phyloP scores from a whole-genome alignment of 495 filamentous ascomycete genomes.

The Acidiella bohemica region DNA sequence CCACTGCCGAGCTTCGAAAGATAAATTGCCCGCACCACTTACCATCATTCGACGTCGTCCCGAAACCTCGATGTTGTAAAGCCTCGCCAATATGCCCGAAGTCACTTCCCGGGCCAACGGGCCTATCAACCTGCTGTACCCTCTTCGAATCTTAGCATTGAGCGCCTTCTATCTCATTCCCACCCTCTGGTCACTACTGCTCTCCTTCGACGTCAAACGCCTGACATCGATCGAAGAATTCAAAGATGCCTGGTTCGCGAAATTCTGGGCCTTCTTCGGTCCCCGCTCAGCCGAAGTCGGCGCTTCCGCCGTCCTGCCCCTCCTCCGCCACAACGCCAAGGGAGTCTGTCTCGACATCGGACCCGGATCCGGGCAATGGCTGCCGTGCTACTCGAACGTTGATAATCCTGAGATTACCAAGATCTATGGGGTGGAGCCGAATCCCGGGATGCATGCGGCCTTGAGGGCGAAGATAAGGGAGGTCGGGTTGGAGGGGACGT shows the following conservation, averaged over 20 bases:
- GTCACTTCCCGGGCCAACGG: neutral
- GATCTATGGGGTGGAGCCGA: constrained; percentile 60
- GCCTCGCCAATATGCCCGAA: too few species aligned
- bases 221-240: constrained; percentile 9
- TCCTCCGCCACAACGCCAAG: constrained; percentile 15
- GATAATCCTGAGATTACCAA: constrained; percentile 33
- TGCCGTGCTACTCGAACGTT: constrained; percentile 29
- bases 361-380: constrained; percentile 39
- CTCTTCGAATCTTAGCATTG: constrained; percentile 10
- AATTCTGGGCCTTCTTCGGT: constrained; percentile 20
- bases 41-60: too few species aligned
- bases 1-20: too few species aligned
- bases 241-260: constrained; percentile 20
- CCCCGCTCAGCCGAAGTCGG: constrained; percentile 8
- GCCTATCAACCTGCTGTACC: constrained; percentile 17
- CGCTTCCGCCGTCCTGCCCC: constrained; percentile 15
- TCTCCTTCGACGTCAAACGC: constrained; percentile 6
- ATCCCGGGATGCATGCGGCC: constrained; percentile 37
- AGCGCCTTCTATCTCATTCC: constrained; percentile 9
- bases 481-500: constrained; percentile 43
- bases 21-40: too few species aligned
- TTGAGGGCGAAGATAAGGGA: constrained; percentile 35
- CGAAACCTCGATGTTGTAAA: too few species aligned
- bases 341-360: constrained; percentile 39
- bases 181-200: constrained; percentile 9